phyloP scores from a whole-genome alignment of 208 protist species.

The Trypanosomatidae sp. region DNA sequence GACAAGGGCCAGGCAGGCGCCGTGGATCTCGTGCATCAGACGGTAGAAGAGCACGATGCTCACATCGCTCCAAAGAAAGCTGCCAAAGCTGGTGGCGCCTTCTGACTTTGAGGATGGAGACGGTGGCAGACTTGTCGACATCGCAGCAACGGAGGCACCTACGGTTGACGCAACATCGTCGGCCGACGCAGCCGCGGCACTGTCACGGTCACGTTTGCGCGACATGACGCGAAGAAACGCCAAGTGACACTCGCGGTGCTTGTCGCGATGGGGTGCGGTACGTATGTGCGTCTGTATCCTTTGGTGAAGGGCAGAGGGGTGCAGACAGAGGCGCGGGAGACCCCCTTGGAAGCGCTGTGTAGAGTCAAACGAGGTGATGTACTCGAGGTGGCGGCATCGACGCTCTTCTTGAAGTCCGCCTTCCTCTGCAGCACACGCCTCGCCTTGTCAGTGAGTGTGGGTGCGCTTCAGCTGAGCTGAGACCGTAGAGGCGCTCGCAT shows the following conservation, averaged over 20 bases:
- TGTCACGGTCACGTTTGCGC: conserved; percentile 18
- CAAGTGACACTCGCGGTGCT: no score
- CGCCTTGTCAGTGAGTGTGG: not conserved
- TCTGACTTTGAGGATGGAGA: conserved; percentile 13
- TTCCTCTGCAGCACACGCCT: not conserved
- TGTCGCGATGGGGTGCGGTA: not conserved
- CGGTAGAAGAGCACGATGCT: conserved; percentile 59
- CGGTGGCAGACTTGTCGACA: not conserved
- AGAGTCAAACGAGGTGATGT: not conserved
- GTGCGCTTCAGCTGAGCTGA: not conserved
- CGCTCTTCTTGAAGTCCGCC: not conserved
- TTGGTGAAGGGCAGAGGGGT: not conserved
- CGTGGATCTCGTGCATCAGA: conserved; percentile 33
- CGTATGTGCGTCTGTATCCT: conserved; percentile 3
- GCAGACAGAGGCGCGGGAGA: not conserved
- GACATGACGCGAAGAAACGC: not conserved
- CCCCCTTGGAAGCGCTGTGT: not conserved
- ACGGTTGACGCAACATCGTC: not conserved
- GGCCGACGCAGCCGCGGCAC: not conserved
- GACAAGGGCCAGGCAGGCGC: conserved; percentile 8
- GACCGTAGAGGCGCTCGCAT: not conserved
- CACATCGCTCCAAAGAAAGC: conserved; percentile 73
- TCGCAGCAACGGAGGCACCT: not conserved
- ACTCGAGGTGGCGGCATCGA: not conserved
- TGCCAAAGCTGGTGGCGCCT: conserved; percentile 33